Evolutionary conservation across 306 rosid genomes (phyloP), one percentile per base, ranked within the genome.

Genomic region (Boehmeria nivea): DNA sequence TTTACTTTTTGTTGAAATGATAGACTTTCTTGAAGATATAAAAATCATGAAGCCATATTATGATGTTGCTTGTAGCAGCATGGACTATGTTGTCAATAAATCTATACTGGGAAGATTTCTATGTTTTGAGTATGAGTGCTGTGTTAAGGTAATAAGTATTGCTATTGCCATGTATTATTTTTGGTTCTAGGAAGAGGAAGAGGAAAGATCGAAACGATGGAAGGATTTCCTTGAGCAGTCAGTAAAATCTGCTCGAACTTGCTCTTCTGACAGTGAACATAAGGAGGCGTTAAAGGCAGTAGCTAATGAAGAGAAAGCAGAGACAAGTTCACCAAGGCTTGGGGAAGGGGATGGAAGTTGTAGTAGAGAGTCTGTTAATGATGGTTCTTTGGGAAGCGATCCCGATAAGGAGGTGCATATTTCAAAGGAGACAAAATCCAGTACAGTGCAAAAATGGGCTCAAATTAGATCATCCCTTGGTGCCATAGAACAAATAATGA

Each of bases 151-250:
- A n/a, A n/a, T n/a, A n/a, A n/a, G n/a, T n/a, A n/a, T n/a, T n/a
- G n/a, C n/a, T n/a, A n/a, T n/a, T n/a, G n/a, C n/a, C n/a, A n/a
- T n/a, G n/a, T n/a, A n/a, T n/a, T n/a, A 37, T 75, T 69, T 23
- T 42, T 68, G 78, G 22, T 73, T 57, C 59, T 77, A 87, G 99
- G 81, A 87, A 78, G 99, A 91, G 80, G 99, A 91, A 69, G 78
- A 46, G 17, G 99, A 91, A 72, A 82, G 95, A 70, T 74, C 84
- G 39, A 49, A 59, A 61, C 81, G 79, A 69, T 87, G 99, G 99
- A 77, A 59, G 53, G 58, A 68, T 71, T 91, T 87, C 68, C 83
- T 91, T 51, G 82, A 81, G 59, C 83, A 71, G 59, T 12, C 78
- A 62, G 79, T 20, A 27, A 27, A 55, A 52, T 64, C 80, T 60